Evolutionary conservation across 163 green algal genomes (phyloP).

Genomic region (Smithsoniella earleae): DNA sequence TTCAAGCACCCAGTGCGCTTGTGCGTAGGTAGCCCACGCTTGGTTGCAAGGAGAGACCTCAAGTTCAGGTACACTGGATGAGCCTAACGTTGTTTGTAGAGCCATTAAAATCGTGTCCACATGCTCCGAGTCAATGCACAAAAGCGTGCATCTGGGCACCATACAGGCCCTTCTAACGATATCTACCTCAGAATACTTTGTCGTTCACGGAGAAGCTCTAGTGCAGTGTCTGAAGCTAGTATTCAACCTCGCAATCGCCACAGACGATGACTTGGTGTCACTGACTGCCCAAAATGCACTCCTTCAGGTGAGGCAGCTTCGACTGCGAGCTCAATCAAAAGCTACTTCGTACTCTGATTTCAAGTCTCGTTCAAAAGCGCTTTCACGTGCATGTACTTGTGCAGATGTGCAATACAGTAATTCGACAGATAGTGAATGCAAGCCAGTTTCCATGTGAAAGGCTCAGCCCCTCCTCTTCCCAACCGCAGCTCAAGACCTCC

Average conservation of each 20-base stretch:
- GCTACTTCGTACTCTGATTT: too few species aligned
- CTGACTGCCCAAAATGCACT: slow-evolving; percentile 67
- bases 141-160: slow-evolving; percentile 57
- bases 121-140: slow-evolving; percentile 49
- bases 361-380: slow-evolving; percentile 11
- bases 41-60: slow-evolving; percentile 70
- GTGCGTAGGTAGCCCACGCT: slow-evolving; percentile 72
- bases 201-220: slow-evolving; percentile 69
- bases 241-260: slow-evolving; percentile 75
- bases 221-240: slow-evolving; percentile 55
- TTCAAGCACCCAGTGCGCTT: too few species aligned
- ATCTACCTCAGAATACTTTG: slow-evolving; percentile 80
- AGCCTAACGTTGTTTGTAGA: slow-evolving; percentile 40
- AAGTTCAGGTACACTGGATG: slow-evolving; percentile 39
- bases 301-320: slow-evolving; percentile 40
- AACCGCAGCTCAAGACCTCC: too few species aligned
- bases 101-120: slow-evolving; percentile 62
- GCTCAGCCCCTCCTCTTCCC: too few species aligned
- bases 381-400: slow-evolving; percentile 10
- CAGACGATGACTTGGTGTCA: slow-evolving; percentile 45
- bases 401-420: slow-evolving; percentile 80
- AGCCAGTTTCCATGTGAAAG: not conserved
- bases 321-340: too few species aligned
- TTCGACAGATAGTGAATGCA: slow-evolving; percentile 30
- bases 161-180: slow-evolving; percentile 77